Percentiles rank a stretch among this genome's conserved stretches.
Evolutionary conservation across 2,329 filamentous ascomycete genomes (phyloP).

Genomic region (Calonectria multiphialidica): DNA sequence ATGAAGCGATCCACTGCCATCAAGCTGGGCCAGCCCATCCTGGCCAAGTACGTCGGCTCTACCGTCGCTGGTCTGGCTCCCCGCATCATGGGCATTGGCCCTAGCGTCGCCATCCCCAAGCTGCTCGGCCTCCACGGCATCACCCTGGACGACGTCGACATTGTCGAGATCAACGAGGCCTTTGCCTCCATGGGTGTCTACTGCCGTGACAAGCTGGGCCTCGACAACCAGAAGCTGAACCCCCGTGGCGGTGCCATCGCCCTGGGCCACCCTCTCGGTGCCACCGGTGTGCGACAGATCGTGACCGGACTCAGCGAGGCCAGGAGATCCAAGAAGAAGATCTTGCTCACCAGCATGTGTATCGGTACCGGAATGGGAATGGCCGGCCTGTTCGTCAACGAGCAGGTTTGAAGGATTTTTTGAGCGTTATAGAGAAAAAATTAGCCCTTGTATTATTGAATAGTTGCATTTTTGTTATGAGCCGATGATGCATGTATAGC

Average conservation of each 20-base stretch:
- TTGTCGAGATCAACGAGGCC: constrained; percentile 96
- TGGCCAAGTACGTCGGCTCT: constrained; percentile 94
- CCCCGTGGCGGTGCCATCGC: constrained; percentile 85
- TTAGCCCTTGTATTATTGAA: constrained; percentile 19
- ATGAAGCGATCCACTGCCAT: constrained; percentile 95
- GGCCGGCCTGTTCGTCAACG: constrained; percentile 75
- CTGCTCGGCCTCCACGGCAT: constrained; percentile 85
- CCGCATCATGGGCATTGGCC: constrained; percentile 96
- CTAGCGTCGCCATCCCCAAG: constrained; percentile 82
- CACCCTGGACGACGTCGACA: constrained; percentile 84
- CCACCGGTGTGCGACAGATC: constrained; percentile 84
- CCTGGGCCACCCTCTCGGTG: constrained; percentile 84
- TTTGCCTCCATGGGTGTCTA: constrained; percentile 99
- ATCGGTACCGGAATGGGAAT: constrained; percentile 78
- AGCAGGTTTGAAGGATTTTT: constrained; percentile 50
- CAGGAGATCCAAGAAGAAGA: constrained; percentile 87
- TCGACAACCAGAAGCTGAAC: constrained; percentile 84
- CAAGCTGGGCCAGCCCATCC: constrained; percentile 88
- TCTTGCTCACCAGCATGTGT: constrained; percentile 93
- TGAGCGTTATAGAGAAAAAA: constrained; percentile 18
- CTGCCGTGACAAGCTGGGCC: constrained; percentile 79
- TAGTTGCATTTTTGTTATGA: constrained; percentile 1
- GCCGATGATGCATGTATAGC: constrained; percentile 1
- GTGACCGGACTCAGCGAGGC: constrained; percentile 91
- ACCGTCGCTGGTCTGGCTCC: constrained; percentile 92